Evolutionary conservation across 2,329 filamentous ascomycete species (phyloP).

Genomic region (Xylariaceae sp.): DNA sequence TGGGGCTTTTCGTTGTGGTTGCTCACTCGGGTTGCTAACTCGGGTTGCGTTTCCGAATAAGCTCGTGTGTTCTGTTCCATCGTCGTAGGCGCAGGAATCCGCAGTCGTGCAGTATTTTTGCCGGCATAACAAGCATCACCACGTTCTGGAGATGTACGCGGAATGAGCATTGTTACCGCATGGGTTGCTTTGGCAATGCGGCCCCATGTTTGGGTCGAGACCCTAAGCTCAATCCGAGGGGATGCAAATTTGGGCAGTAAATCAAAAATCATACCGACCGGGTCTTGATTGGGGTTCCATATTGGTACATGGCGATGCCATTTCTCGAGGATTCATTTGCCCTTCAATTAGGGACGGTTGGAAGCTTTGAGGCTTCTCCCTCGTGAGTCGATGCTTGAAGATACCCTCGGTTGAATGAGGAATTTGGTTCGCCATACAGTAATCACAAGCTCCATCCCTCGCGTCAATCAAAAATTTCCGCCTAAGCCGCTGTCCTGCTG

Average conservation of each 20-base stretch:
- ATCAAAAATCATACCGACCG: slow-evolving; percentile 1
- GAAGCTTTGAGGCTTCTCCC: background rate
- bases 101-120: slow-evolving; percentile 40
- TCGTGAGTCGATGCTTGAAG: background rate
- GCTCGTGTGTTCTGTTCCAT: slow-evolving; percentile 31
- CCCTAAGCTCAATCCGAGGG: slow-evolving; percentile 17
- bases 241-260: slow-evolving; percentile 14
- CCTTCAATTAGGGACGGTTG: too few relatives aligned
- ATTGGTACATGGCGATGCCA: slow-evolving; percentile 19
- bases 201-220: slow-evolving; percentile 3
- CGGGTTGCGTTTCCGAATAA: slow-evolving; percentile 40
- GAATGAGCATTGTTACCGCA: slow-evolving; percentile 26
- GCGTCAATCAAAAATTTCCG: slow-evolving; percentile 23
- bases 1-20: slow-evolving; percentile 21
- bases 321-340: slow-evolving; percentile 6
- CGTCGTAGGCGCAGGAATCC: slow-evolving; percentile 33
- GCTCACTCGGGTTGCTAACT: too few relatives aligned
- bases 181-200: slow-evolving; percentile 15
- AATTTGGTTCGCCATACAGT: slow-evolving; percentile 34
- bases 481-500: slow-evolving; percentile 22
- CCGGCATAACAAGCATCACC: slow-evolving; percentile 42
- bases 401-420: slow-evolving; percentile 24
- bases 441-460: slow-evolving; percentile 32
- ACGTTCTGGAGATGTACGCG: slow-evolving; percentile 33
- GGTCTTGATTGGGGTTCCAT: slow-evolving; percentile 24